Evolutionary conservation across 176 grass and related monocot genomes (phyloP).

Genomic region (Pharus latifolius): DNA sequence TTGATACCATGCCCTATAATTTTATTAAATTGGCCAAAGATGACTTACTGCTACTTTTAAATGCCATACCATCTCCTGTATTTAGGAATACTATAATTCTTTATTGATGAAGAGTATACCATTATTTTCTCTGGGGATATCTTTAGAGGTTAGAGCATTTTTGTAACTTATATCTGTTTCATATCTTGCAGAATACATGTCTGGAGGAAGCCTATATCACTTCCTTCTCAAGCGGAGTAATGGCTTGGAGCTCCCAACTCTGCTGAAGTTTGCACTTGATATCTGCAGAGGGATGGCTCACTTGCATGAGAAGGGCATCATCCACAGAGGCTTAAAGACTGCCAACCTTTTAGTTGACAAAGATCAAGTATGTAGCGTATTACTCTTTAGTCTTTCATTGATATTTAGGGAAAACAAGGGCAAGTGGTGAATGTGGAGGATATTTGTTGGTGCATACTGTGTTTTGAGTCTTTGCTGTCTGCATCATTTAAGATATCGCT

Average conservation of each 20-base stretch:
- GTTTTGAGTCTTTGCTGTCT: no score
- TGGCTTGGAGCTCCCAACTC: constrained; percentile 43
- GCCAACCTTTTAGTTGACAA: constrained; percentile 97
- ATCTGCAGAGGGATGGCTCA: constrained; percentile 87
- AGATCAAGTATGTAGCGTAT: constrained; percentile 56
- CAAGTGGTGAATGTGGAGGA: not conserved
- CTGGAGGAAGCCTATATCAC: constrained; percentile 92
- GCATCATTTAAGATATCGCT: no score
- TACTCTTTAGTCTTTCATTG: constrained; percentile 8
- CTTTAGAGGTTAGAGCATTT: constrained; percentile 5
- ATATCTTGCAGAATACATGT: constrained; percentile 83
- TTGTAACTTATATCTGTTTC: constrained; percentile 10
- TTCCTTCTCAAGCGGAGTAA: constrained; percentile 85
- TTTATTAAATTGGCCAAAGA: not conserved
- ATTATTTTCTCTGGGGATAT: not conserved
- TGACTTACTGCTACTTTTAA: not conserved
- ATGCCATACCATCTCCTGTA: no score
- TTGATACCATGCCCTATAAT: not conserved
- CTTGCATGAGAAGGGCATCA: constrained; percentile 85
- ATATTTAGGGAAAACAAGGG: not conserved
- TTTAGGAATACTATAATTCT: not conserved
- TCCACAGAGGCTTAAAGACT: constrained; percentile 97
- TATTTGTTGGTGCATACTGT: not conserved
- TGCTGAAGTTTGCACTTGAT: constrained; percentile 91
- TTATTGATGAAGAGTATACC: constrained; percentile 1